phyloP scores from a whole-genome alignment of 495 filamentous ascomycete species.

The Chlorociboria aeruginascens region DNA sequence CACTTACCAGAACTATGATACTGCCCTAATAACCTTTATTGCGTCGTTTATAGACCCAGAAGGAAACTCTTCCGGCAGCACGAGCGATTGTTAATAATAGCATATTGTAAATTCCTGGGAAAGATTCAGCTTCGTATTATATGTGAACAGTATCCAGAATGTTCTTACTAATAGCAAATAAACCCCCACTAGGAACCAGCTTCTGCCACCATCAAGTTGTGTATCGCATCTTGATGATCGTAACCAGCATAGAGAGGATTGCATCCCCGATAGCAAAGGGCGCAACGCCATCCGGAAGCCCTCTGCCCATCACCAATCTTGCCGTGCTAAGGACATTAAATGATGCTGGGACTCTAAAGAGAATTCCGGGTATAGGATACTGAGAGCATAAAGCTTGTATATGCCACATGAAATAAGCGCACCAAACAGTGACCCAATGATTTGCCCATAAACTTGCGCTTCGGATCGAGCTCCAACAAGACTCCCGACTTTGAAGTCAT shows the following conservation, averaged over 20 bases:
- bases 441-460: background rate
- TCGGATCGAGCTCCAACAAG: background rate
- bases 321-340: background rate
- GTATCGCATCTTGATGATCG: background rate
- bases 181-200: background rate
- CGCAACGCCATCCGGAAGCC: background rate
- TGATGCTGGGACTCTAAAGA: background rate
- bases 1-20: no score
- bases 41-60: no score
- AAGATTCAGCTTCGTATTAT: background rate
- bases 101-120: slow-evolving; percentile 3
- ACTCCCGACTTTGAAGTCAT: slow-evolving; percentile 1
- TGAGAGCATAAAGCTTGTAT: slow-evolving; percentile 1
- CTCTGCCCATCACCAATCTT: background rate
- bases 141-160: background rate
- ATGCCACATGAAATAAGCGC: slow-evolving; percentile 1
- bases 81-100: background rate
- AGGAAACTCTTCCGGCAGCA: no score
- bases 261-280: background rate
- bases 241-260: background rate
- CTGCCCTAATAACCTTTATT: no score
- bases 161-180: background rate
- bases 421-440: background rate
- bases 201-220: background rate
- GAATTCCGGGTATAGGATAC: background rate